Conservation (phyloP, 306 rosid genomes). For the Potentilla sterilis region DNA sequence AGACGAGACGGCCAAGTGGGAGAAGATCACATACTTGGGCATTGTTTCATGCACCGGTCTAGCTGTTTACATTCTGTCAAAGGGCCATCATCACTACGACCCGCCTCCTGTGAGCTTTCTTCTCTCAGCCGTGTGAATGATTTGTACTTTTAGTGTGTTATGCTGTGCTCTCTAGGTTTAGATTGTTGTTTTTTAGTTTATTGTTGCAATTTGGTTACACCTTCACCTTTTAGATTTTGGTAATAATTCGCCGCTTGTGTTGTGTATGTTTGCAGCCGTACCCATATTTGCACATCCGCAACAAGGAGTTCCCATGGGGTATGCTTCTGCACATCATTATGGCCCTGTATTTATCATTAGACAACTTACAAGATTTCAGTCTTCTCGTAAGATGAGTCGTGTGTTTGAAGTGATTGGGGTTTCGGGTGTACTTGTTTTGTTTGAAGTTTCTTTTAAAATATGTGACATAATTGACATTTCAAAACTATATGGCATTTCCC, state of each 20-base stretch:
- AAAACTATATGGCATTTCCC: not conserved
- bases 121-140: constrained; percentile 14
- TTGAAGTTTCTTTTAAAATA: not conserved
- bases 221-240: not conserved
- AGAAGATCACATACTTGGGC: constrained; percentile 87
- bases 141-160: not conserved
- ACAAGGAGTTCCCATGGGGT: constrained; percentile 99
- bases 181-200: not conserved
- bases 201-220: not conserved
- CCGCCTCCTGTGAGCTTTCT: constrained; percentile 71
- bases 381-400: not conserved
- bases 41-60: constrained; percentile 61
- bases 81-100: constrained; percentile 79
- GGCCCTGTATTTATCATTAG: not conserved
- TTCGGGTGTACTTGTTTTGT: not conserved
- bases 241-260: not conserved
- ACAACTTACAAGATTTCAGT: not conserved
- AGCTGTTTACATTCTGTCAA: constrained; percentile 53
- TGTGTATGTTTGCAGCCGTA: constrained; percentile 42
- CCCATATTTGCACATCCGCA: constrained; percentile 77
- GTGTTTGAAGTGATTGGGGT: not conserved
- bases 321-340: constrained; percentile 23
- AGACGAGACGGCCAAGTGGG: constrained; percentile 97
- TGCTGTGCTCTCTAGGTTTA: not conserved
- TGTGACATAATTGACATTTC: not conserved